A percentile compares a stretch with the other conserved stretches of the same genome.
Evolutionary conservation across 2,329 filamentous ascomycete species (phyloP).

Genomic region (Botrytis medusae): DNA sequence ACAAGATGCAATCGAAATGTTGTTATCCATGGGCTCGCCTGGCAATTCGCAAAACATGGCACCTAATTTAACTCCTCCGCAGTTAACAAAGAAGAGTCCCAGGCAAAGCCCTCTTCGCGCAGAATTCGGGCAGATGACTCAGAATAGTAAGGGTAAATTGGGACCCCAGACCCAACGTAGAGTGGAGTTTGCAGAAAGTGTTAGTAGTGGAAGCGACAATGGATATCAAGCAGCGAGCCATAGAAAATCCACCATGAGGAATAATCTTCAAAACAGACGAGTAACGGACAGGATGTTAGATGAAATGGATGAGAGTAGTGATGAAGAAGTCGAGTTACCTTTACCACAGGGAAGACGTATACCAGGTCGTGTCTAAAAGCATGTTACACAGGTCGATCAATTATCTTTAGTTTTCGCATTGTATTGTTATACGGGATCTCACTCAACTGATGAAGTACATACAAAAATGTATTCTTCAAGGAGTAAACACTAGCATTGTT

Average conservation of each 20-base stretch:
- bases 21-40: constrained; percentile 80
- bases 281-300: constrained; percentile 40
- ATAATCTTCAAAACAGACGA: constrained; percentile 28
- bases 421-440: neutral
- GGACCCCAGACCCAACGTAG: constrained; percentile 23
- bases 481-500: constrained; percentile 12
- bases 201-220: constrained; percentile 20
- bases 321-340: constrained; percentile 39
- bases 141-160: constrained; percentile 33
- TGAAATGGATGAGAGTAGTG: constrained; percentile 41
- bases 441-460: neutral
- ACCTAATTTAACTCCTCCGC: constrained; percentile 49
- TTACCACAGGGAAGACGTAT: constrained; percentile 35
- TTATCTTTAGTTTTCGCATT: constrained; percentile 1
- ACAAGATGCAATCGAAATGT: constrained; percentile 76
- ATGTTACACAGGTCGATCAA: neutral
- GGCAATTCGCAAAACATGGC: constrained; percentile 67
- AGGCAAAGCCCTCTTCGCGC: constrained; percentile 39
- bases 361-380: constrained; percentile 26
- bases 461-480: neutral
- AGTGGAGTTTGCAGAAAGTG: constrained; percentile 32
- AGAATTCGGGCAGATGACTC: constrained; percentile 33
- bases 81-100: constrained; percentile 36
- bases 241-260: constrained; percentile 11
- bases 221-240: neutral